Evolutionary conservation across 257 asterid genomes (phyloP).

Genomic region (Marsdenia floribunda): DNA sequence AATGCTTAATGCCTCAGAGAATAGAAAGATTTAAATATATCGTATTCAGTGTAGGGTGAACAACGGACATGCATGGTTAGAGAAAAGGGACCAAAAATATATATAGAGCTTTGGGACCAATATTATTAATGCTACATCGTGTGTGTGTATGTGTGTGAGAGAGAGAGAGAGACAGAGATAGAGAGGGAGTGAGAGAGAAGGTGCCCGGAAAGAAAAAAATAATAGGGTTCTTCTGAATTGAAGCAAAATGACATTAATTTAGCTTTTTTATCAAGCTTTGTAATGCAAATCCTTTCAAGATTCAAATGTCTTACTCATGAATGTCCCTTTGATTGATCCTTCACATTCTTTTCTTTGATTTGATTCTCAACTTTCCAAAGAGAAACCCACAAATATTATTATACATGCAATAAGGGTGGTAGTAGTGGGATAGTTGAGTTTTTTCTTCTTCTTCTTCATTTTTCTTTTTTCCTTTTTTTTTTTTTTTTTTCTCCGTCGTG

Average conservation of each 20-base stretch:
- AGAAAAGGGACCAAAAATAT: conserved; percentile 25
- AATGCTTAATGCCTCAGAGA: conserved; percentile 16
- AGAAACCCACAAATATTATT: conserved; percentile 2
- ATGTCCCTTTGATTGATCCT: conserved; percentile 9
- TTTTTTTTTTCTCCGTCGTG: no score
- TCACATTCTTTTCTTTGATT: conserved; percentile 5
- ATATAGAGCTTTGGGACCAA: conserved; percentile 47
- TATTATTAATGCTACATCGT: conserved; percentile 13
- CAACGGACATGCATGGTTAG: conserved; percentile 55
- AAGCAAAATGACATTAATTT: conserved; percentile 24
- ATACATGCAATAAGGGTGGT: background rate
- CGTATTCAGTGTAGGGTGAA: conserved; percentile 60
- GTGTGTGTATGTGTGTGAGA: no score
- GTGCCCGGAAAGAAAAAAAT: conserved; percentile 4
- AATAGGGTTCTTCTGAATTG: conserved; percentile 16
- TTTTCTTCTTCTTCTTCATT: no score
- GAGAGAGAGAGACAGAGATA: no score
- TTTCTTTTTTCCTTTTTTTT: no score
- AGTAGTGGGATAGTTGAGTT: background rate
- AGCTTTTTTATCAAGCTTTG: conserved; percentile 38
- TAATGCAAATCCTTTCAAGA: conserved; percentile 23
- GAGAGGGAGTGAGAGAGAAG: conserved; percentile 19
- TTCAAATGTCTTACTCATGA: conserved; percentile 3
- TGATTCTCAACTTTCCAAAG: conserved; percentile 2
- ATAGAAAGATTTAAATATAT: conserved; percentile 19